A percentile compares a stretch with the other conserved stretches of the same genome.
Evolutionary conservation across 805 yeast genomes (phyloP).

Genomic region (Kodamaea kaohsiungensis): DNA sequence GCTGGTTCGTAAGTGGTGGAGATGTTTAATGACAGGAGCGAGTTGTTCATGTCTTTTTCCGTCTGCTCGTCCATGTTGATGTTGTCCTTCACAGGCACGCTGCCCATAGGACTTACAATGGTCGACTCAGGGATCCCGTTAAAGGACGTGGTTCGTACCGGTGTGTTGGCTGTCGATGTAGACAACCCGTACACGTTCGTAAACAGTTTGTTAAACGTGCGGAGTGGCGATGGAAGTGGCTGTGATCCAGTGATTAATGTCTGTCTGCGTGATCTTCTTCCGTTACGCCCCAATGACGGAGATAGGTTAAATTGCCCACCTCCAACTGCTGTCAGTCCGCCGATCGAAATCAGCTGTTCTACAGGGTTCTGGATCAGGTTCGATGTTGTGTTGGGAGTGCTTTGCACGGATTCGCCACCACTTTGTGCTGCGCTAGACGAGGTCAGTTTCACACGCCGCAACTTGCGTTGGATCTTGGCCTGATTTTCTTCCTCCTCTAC

Average conservation of each 20-base stretch:
- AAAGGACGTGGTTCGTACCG: conserved; percentile 23
- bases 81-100: conserved; percentile 11
- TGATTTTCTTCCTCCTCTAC: conserved; percentile 62
- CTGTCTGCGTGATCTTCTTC: conserved; percentile 63
- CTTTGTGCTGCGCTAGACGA: conserved; percentile 6
- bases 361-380: conserved; percentile 1
- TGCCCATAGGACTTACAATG: conserved; percentile 8
- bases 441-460: conserved; percentile 29
- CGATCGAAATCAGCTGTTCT: conserved; percentile 6
- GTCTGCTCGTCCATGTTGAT: conserved; percentile 9
- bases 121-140: conserved; percentile 9
- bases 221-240: conserved; percentile 86
- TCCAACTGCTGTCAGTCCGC: conserved; percentile 9
- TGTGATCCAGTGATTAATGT: conserved; percentile 88
- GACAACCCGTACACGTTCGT: conserved; percentile 39
- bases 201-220: conserved; percentile 52
- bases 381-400: background rate
- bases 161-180: conserved; percentile 42
- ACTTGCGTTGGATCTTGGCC: conserved; percentile 42
- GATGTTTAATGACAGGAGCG: conserved; percentile 46
- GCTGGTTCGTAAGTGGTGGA: conserved; percentile 22
- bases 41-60: conserved; percentile 33
- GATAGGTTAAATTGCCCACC: conserved; percentile 23
- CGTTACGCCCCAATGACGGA: conserved; percentile 44
- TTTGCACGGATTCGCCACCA: background rate